phyloP scores from a whole-genome alignment of 163 green algal species.

The Chlorella variabilis region DNA sequence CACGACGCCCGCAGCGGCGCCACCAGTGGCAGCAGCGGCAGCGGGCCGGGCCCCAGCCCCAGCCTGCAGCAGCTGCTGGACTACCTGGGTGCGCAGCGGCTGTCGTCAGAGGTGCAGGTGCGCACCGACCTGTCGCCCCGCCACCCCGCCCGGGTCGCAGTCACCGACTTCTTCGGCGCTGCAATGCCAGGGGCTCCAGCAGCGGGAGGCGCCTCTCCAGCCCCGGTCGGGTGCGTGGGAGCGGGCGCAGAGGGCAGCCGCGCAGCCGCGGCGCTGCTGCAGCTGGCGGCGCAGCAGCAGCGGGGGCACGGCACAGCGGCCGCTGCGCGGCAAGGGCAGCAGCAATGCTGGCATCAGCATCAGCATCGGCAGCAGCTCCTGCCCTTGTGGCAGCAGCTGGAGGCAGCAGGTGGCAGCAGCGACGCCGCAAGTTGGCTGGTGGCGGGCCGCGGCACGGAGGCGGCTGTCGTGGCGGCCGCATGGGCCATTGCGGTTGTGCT shows the following conservation, averaged over 20 bases:
- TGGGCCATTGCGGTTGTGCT: background rate
- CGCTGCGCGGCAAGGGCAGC: background rate
- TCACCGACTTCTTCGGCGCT: constrained; percentile 12
- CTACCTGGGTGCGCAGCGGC: background rate
- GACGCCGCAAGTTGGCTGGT: background rate
- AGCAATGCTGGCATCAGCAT: background rate
- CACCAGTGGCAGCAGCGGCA: background rate
- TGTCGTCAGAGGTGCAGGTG: constrained; percentile 19
- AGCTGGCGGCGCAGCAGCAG: background rate
- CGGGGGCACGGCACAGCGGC: background rate
- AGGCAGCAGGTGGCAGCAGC: background rate
- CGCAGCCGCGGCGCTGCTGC: background rate
- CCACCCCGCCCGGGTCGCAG: background rate
- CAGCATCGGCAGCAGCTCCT: background rate
- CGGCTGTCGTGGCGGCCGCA: background rate
- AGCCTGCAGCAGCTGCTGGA: constrained; percentile 29
- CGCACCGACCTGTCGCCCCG: constrained; percentile 12
- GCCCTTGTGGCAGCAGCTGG: background rate
- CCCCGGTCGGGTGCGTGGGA: background rate
- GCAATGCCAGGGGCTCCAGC: too few relatives aligned
- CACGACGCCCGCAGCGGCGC: background rate
- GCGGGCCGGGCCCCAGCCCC: background rate
- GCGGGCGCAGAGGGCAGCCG: background rate
- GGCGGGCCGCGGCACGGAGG: too few relatives aligned
- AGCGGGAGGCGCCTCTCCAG: background rate